Conservation (phyloP, 441 rosid genomes). For the Breynia disticha region DNA sequence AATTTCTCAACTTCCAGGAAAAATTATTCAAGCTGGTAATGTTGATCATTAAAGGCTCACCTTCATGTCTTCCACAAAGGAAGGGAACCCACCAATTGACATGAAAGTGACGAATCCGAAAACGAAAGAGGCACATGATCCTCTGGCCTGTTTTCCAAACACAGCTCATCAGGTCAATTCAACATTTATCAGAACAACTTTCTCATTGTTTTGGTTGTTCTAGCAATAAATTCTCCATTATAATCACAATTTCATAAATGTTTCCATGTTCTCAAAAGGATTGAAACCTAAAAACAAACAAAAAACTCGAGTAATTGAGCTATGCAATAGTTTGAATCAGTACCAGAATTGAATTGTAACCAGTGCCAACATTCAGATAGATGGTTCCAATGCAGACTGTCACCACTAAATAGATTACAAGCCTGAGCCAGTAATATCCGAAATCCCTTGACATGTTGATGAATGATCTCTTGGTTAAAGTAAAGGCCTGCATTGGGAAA, state of each 20-base stretch:
- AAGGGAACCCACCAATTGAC: slow-evolving; percentile 98
- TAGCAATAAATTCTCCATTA: too few relatives aligned
- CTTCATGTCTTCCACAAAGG: slow-evolving; percentile 99
- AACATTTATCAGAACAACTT: not conserved
- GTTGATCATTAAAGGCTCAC: slow-evolving; percentile 19
- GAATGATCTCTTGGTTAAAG: slow-evolving; percentile 80
- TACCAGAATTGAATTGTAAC: slow-evolving; percentile 89
- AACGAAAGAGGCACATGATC: slow-evolving; percentile 89
- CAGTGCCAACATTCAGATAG: slow-evolving; percentile 74
- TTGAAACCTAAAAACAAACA: not conserved
- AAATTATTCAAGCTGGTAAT: not conserved
- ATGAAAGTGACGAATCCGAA: slow-evolving; percentile 95
- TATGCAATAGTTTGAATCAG: not conserved
- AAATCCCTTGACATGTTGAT: slow-evolving; percentile 95
- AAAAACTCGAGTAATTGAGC: not conserved
- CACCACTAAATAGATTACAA: slow-evolving; percentile 66
- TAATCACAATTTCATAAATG: too few relatives aligned
- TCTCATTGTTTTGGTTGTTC: too few relatives aligned
- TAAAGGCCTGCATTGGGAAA: slow-evolving; percentile 74
- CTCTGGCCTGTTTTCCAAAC: slow-evolving; percentile 59
- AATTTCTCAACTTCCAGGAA: not conserved
- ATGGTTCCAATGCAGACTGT: slow-evolving; percentile 92
- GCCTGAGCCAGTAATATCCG: slow-evolving; percentile 97
- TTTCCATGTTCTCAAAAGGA: too few relatives aligned
- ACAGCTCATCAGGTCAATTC: not conserved